A percentile compares a stretch with the other conserved stretches of the same genome.
These are phyloP conservation scores for Isabelozyma rhagii DNA, from an alignment of 805 yeast genomes.

Conservation along the genomic window DNA sequence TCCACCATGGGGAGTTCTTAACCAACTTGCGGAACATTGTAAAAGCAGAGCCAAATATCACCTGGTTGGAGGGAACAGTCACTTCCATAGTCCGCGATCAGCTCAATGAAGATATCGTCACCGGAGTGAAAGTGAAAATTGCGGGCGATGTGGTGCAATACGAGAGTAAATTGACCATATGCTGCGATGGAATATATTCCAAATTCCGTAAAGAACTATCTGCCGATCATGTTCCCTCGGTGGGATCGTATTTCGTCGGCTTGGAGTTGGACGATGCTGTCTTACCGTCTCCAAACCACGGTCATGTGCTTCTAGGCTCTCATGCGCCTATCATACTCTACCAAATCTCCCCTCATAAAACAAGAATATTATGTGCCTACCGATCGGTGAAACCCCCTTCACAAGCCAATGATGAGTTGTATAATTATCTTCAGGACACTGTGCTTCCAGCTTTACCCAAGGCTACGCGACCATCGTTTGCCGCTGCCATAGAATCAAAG, in stretches of 20 bases:
- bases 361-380: slow-evolving; percentile 87
- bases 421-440: slow-evolving; percentile 53
- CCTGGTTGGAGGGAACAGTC: slow-evolving; percentile 82
- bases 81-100: slow-evolving; percentile 57
- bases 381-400: slow-evolving; percentile 73
- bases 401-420: slow-evolving; percentile 50
- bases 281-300: slow-evolving; percentile 73
- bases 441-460: slow-evolving; percentile 73
- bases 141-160: slow-evolving; percentile 42
- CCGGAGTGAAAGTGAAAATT: slow-evolving; percentile 68
- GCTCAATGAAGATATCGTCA: slow-evolving; percentile 47
- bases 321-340: slow-evolving; percentile 88
- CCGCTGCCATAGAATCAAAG: slow-evolving; percentile 50
- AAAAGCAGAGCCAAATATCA: slow-evolving; percentile 65
- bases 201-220: slow-evolving; percentile 78
- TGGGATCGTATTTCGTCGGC: slow-evolving; percentile 86
- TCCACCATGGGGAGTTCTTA: slow-evolving; percentile 90
- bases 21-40: slow-evolving; percentile 73
- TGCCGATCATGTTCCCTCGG: slow-evolving; percentile 56
- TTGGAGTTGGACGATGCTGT: slow-evolving; percentile 69
- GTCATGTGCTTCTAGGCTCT: slow-evolving; percentile 84
- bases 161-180: slow-evolving; percentile 63
- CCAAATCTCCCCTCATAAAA: slow-evolving; percentile 78
- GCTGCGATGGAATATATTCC: slow-evolving; percentile 93
- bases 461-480: slow-evolving; percentile 62